Base-by-base conservation (phyloP, 148 eudicot species). In the Arbutus unedo region DNA sequence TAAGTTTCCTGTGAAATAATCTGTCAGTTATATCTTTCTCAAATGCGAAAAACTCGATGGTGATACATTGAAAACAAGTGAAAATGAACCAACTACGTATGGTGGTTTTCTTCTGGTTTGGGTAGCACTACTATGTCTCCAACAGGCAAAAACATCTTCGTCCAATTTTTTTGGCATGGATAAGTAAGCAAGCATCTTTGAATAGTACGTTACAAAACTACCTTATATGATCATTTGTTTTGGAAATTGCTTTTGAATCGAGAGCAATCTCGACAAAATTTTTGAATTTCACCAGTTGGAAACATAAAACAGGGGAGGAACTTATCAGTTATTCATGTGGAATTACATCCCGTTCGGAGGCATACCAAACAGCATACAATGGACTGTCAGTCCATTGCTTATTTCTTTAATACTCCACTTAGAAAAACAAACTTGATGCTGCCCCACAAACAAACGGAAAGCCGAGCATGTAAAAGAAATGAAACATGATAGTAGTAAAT, bases 1-100 rank as follows among this genome's bases (percentile, higher is more conserved):
- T 78, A 96, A 73, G 81, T 96, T 96, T 68, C 87, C 99, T 96
- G 92, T 85, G 81, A 88, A 60, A 88, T 62, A 84, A 86, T 54
- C 45, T 15, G 68, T 73, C 4, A 78, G 43, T 70, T 68, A 68
- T 76, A 41, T 70, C 38, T 31, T 70, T 79, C 56, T 49, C 47
- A 54, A 47, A 54, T 54, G 83, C 41, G 38, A 21, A 83, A 78
- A 14, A 67, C 25, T 21, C 11, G 78, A 55, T n/a, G 70, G 19
- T 83, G 10, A 77, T 8, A 44, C 14, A 6, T 18, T 3, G 54
- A 54, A 13, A 18, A 18, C 15, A 83, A 51, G 14, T 66, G 44
- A 66, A 77, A 38, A 43, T 43, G 74, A 16, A 76, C 8, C 80
- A 60, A 64, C 73, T n/a, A 82, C 4, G 47, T 48, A 43, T 19